Conservation (phyloP, 2,329 filamentous ascomycete genomes). For the Cladosporium sp. region DNA sequence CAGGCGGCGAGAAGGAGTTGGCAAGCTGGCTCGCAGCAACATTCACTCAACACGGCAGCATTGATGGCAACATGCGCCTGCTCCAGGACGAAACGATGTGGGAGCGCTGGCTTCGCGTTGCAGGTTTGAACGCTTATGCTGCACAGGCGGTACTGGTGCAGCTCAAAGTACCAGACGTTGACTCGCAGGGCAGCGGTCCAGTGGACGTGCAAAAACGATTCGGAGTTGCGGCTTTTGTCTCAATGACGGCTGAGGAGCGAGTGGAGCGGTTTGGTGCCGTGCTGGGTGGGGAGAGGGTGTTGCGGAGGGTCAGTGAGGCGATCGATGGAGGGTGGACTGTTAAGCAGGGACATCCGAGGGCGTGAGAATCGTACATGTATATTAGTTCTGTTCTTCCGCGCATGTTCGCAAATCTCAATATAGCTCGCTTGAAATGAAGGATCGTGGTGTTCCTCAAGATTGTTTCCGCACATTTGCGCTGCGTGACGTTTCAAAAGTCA, state of each 20-base stretch:
- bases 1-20: constrained; percentile 44
- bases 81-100: constrained; percentile 60
- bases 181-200: constrained; percentile 7
- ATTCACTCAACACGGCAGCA: constrained; percentile 42
- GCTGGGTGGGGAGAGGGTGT: constrained; percentile 56
- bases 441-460: not conserved
- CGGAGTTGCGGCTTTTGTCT: constrained; percentile 58
- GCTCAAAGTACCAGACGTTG: constrained; percentile 39
- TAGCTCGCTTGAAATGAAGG: too few relatives aligned
- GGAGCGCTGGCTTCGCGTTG: constrained; percentile 66
- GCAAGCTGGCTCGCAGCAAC: constrained; percentile 43
- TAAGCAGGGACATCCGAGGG: too few relatives aligned
- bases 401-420: too few relatives aligned
- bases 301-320: constrained; percentile 52
- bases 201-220: constrained; percentile 29
- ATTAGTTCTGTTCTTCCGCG: too few relatives aligned
- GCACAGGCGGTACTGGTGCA: constrained; percentile 59
- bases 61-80: constrained; percentile 30
- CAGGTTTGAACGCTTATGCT: constrained; percentile 70
- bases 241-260: constrained; percentile 56
- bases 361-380: too few relatives aligned
- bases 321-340: constrained; percentile 49
- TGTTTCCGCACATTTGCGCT: not conserved
- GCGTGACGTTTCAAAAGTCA: not conserved
- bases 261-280: constrained; percentile 51